Evolutionary conservation across 306 rosid species (phyloP), one percentile per base, ranked within the genome.

Genomic region (Cicer judaicum): DNA sequence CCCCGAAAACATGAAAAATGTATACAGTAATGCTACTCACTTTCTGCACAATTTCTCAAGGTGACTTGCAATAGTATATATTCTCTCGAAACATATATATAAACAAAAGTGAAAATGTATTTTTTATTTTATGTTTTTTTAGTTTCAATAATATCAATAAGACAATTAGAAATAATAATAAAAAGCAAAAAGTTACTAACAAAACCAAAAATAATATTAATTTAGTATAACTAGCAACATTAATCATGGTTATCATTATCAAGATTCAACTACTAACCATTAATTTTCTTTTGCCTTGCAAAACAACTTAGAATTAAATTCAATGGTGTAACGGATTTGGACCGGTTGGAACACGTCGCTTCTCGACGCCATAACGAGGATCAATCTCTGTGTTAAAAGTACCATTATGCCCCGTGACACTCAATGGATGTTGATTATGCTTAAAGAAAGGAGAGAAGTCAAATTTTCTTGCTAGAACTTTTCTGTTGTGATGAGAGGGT

Each of bases 291-390:
- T 65, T 70, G n/a, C 41, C 8, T 75, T 57, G 41, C 44, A 39
- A 47, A 55, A 36, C 66, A 68, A 71, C 5, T 54, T 64, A 64
- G 63, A 68, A 55, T 52, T 73, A 50, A 47, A 13, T 67, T 67
- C 72, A 85, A 76, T 93, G 96, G 91, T 93, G 98, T 78, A 93
- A 86, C 12, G 97, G 98, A 56, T 93, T 93, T 48, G 98, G 98
- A 82, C 98, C 98, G 0, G 90, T 91, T 14, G 98, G 98, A 39
- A 93, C 98, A 1, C 90, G 92, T 13, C 96, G 93, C 79, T 93
- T 93, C 82, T 91, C 89, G 11, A 91, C 92, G 1, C 98, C 96
- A 38, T 93, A 93, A 14, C 91, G 96, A 7, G 97, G 90, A 89
- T 93, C 98, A 46, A 89, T 85, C 82, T 86, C 83, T 2, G 15